These are phyloP conservation scores for Trypanosoma scelopori DNA, from an alignment of 208 protist genomes.

Conservation along the genomic window DNA sequence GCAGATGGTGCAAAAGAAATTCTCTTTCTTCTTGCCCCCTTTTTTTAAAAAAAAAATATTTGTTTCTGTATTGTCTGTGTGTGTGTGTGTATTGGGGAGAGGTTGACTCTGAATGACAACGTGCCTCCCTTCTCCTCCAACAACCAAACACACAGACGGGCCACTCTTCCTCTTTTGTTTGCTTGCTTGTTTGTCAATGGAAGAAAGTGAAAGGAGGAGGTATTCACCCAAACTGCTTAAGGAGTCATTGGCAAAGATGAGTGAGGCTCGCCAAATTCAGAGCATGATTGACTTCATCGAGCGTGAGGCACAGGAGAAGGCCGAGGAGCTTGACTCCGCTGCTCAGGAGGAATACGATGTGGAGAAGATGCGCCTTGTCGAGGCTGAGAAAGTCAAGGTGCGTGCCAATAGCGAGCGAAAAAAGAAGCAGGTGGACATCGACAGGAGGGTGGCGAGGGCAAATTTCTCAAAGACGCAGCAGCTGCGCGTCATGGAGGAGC, in stretches of 20 bases:
- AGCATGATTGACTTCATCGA: conserved; percentile 94
- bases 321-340: conserved; percentile 82
- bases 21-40: too few species aligned
- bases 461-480: conserved; percentile 87
- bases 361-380: conserved; percentile 87
- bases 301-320: conserved; percentile 91
- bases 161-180: too few species aligned
- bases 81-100: too few species aligned
- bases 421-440: conserved; percentile 84
- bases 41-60: too few species aligned
- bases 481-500: conserved; percentile 82
- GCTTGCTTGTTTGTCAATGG: neutral
- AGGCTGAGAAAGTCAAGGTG: conserved; percentile 87
- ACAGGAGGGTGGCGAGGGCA: conserved; percentile 75
- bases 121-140: too few species aligned
- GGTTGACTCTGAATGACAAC: too few species aligned
- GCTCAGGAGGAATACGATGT: conserved; percentile 91
- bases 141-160: too few species aligned
- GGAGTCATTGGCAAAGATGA: conserved; percentile 51
- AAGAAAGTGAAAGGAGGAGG: neutral
- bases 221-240: conserved; percentile 6
- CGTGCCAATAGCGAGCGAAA: conserved; percentile 69
- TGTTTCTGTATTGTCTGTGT: too few species aligned
- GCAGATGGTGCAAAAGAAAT: too few species aligned
- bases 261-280: conserved; percentile 89